phyloP scores from a whole-genome alignment of 257 asterid genomes.

The Penstemon eatonii region DNA sequence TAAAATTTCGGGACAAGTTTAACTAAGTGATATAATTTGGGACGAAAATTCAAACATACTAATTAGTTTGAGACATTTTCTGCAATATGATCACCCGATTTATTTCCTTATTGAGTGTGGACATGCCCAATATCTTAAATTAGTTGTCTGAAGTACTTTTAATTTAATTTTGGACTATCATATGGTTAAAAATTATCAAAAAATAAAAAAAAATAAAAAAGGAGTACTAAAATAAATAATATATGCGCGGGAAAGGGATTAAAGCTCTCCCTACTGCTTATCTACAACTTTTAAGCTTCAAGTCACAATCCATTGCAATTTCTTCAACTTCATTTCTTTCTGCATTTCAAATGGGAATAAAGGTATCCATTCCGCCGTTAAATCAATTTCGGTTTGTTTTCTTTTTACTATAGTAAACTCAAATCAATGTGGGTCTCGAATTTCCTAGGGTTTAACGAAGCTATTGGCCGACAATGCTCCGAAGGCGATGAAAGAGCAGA shows the following conservation, averaged over 20 bases:
- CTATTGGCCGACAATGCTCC: conserved; percentile 96
- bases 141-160: no score
- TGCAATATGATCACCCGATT: no score
- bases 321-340: conserved; percentile 25
- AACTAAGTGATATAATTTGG: no score
- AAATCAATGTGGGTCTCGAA: neutral
- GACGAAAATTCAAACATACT: no score
- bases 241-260: conserved; percentile 36
- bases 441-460: conserved; percentile 86
- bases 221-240: no score
- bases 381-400: neutral
- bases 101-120: no score
- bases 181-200: no score
- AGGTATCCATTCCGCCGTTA: conserved; percentile 27
- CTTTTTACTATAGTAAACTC: neutral
- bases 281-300: neutral
- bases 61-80: no score
- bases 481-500: conserved; percentile 84
- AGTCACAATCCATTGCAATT: conserved; percentile 3
- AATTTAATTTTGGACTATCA: no score
- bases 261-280: conserved; percentile 29
- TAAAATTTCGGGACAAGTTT: no score
- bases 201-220: no score
- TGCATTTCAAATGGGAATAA: conserved; percentile 41
- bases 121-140: no score